Evolutionary conservation across 1,284 basidiomycete genomes (phyloP).

Genomic region (Pterulicium gracile): DNA sequence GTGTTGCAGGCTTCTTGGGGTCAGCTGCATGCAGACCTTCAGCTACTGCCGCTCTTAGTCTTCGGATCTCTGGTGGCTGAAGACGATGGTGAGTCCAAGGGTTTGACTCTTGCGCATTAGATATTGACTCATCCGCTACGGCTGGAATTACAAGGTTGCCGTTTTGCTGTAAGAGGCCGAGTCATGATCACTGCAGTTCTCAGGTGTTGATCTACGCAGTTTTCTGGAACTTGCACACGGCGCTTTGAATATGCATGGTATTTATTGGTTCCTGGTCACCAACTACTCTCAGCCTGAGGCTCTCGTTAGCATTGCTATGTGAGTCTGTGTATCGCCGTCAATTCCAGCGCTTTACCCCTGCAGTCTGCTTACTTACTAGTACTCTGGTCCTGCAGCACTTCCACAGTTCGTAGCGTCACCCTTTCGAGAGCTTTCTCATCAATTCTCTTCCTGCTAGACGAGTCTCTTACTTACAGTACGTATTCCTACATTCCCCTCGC

Average conservation of each 20-base stretch:
- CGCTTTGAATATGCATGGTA: conserved; percentile 1
- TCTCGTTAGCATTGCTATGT: too few relatives aligned
- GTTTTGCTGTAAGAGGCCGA: neutral
- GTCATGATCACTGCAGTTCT: neutral
- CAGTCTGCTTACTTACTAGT: too few relatives aligned
- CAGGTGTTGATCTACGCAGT: neutral
- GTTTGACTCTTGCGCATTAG: neutral
- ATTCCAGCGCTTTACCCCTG: too few relatives aligned
- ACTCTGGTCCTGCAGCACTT: too few relatives aligned
- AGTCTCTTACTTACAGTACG: too few relatives aligned
- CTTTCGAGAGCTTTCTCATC: too few relatives aligned
- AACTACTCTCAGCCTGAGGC: neutral
- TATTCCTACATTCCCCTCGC: too few relatives aligned
- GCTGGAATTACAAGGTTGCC: neutral
- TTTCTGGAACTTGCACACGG: neutral
- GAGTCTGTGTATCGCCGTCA: too few relatives aligned
- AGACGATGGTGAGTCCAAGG: neutral
- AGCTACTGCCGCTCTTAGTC: neutral
- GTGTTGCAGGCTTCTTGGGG: neutral
- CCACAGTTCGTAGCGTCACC: too few relatives aligned
- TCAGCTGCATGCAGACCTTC: neutral
- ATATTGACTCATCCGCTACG: neutral
- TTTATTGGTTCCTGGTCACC: neutral
- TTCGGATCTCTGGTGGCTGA: neutral
- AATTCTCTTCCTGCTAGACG: too few relatives aligned